Evolutionary conservation across 179 eudicot species (phyloP).

Genomic region (Spergularia azorica): DNA sequence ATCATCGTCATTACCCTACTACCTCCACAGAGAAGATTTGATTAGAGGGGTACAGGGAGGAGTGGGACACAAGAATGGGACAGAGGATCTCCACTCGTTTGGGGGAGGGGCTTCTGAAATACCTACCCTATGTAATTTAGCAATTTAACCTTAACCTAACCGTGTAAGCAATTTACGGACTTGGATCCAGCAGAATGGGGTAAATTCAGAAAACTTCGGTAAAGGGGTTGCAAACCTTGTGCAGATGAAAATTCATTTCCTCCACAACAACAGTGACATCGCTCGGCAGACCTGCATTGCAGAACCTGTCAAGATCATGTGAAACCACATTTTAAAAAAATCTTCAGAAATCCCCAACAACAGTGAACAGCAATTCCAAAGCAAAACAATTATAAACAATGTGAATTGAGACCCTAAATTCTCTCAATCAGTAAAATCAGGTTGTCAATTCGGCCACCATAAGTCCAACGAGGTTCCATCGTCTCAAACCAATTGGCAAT

Average conservation of each 20-base stretch:
- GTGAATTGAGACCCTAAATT: neutral
- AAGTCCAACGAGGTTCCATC: neutral
- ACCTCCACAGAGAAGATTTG: too few species aligned
- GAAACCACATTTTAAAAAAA: slow-evolving; percentile 25
- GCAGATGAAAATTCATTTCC: slow-evolving; percentile 67
- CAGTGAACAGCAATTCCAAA: neutral
- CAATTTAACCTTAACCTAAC: too few species aligned
- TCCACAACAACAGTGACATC: slow-evolving; percentile 68
- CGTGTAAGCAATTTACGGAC: too few species aligned
- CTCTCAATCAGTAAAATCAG: neutral
- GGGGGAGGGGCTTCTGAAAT: too few species aligned
- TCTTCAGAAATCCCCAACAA: neutral
- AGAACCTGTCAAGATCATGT: slow-evolving; percentile 69
- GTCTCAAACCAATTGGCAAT: neutral
- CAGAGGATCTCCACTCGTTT: too few species aligned
- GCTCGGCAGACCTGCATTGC: slow-evolving; percentile 79
- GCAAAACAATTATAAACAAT: neutral
- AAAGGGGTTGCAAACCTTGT: slow-evolving; percentile 55
- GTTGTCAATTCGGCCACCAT: neutral
- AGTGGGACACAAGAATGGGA: too few species aligned
- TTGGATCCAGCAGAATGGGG: neutral
- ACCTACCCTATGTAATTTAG: too few species aligned
- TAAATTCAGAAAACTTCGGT: neutral
- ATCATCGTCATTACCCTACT: too few species aligned
- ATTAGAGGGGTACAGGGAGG: too few species aligned